These are phyloP conservation scores for Ganoderma multipileum DNA, from an alignment of 1,284 basidiomycete species.

Conservation along the genomic window DNA sequence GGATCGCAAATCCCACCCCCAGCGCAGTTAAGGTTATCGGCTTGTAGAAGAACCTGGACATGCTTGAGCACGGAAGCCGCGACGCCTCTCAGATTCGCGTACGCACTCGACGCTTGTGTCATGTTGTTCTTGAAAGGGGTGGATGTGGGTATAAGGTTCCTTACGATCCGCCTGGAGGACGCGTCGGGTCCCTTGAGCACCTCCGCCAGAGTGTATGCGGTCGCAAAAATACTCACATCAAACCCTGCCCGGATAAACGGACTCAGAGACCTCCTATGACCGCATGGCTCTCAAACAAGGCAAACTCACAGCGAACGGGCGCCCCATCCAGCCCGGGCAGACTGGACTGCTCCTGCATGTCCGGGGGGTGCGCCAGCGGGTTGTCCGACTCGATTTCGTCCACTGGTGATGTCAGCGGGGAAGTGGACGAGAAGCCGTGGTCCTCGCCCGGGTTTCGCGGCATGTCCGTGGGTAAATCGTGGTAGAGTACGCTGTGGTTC, in stretches of 20 bases:
- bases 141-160: slow-evolving; percentile 80
- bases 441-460: slow-evolving; percentile 18
- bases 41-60: slow-evolving; percentile 79
- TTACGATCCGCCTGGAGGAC: slow-evolving; percentile 72
- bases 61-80: slow-evolving; percentile 6
- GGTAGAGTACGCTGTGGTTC: slow-evolving; percentile 18
- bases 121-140: slow-evolving; percentile 80
- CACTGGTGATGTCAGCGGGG: slow-evolving; percentile 32
- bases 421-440: slow-evolving; percentile 24
- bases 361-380: slow-evolving; percentile 12
- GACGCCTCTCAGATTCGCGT: slow-evolving; percentile 12
- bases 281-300: neutral
- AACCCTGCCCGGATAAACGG: slow-evolving; percentile 33
- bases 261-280: slow-evolving; percentile 12
- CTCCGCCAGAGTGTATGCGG: neutral
- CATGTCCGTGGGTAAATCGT: neutral
- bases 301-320: slow-evolving; percentile 40
- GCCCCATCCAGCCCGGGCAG: slow-evolving; percentile 38
- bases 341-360: slow-evolving; percentile 32
- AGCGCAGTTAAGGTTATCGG: slow-evolving; percentile 79
- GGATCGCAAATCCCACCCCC: slow-evolving; percentile 62
- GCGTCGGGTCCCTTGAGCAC: slow-evolving; percentile 17
- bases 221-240: slow-evolving; percentile 36
- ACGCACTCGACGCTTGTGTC: slow-evolving; percentile 83
- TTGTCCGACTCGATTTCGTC: slow-evolving; percentile 36